These are phyloP conservation scores for Phanerochaete carnosa DNA, from an alignment of 768 basidiomycete species.

Conservation along the genomic window DNA sequence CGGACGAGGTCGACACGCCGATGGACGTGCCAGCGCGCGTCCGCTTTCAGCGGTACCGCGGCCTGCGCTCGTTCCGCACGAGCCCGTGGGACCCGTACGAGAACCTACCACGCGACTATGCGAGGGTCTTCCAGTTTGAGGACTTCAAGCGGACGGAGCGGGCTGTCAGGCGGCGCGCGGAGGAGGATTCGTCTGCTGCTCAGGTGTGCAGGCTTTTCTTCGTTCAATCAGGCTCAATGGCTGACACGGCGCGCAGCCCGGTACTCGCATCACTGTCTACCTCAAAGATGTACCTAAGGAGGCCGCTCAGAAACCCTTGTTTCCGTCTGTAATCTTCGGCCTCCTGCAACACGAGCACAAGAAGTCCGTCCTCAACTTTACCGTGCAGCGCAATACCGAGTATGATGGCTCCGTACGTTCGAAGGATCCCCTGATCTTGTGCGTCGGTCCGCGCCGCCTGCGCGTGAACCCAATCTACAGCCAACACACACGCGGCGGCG, in stretches of 20 bases:
- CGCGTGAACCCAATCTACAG: slow-evolving; percentile 87
- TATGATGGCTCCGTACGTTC: slow-evolving; percentile 85
- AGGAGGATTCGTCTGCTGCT: slow-evolving; percentile 54
- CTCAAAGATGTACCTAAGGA: slow-evolving; percentile 73
- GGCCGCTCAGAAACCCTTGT: slow-evolving; percentile 34
- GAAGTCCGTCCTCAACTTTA: slow-evolving; percentile 87
- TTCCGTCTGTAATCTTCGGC: slow-evolving; percentile 69
- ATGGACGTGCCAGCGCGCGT: slow-evolving; percentile 73
- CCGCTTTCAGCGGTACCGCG: slow-evolving; percentile 90
- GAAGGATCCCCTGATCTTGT: slow-evolving; percentile 91
- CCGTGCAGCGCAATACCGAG: slow-evolving; percentile 93
- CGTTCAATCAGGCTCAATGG: neutral
- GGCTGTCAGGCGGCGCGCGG: slow-evolving; percentile 60
- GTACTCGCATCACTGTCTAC: slow-evolving; percentile 73
- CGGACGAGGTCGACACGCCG: slow-evolving; percentile 95
- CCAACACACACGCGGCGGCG: slow-evolving; percentile 87
- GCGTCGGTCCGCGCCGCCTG: slow-evolving; percentile 84
- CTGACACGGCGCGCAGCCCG: slow-evolving; percentile 49
- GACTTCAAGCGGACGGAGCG: slow-evolving; percentile 87
- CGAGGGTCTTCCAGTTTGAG: slow-evolving; percentile 94
- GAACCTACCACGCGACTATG: slow-evolving; percentile 91
- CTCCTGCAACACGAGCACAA: slow-evolving; percentile 96
- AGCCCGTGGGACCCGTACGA: slow-evolving; percentile 98
- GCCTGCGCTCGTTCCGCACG: slow-evolving; percentile 88
- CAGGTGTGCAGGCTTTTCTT: slow-evolving; percentile 46